Evolutionary conservation across 257 asterid genomes (phyloP).

Genomic region (Cordia subcordata): DNA sequence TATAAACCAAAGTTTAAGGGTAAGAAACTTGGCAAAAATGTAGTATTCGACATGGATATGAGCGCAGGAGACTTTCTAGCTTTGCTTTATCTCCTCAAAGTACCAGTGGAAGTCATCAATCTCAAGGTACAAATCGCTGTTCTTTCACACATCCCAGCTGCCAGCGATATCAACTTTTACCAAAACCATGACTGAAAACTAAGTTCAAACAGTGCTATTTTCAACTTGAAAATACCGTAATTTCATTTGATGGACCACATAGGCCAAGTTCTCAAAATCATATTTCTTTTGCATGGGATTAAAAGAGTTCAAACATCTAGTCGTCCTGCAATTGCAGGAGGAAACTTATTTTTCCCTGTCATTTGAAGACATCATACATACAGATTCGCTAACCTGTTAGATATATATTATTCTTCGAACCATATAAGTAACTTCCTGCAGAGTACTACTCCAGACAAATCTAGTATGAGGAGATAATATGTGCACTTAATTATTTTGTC

Average conservation of each 20-base stretch:
- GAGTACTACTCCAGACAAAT: background rate
- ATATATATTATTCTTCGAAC: background rate
- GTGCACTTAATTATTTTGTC: constrained; percentile 10
- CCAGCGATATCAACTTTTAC: background rate
- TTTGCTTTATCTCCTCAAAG: constrained; percentile 73
- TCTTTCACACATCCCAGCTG: background rate
- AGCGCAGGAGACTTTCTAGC: constrained; percentile 91
- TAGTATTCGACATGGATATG: constrained; percentile 93
- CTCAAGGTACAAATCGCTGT: constrained; percentile 50
- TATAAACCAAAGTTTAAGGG: constrained; percentile 51
- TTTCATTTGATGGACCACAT: no score
- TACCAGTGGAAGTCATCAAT: constrained; percentile 58
- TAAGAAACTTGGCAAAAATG: constrained; percentile 47
- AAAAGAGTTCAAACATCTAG: no score
- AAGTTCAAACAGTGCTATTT: no score
- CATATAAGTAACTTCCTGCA: background rate
- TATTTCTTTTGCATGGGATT: no score
- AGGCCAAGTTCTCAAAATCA: no score
- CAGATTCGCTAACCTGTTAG: background rate
- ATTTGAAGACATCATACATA: no score
- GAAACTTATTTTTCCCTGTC: no score
- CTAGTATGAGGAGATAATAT: background rate
- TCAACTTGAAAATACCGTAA: no score
- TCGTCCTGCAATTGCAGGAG: no score
- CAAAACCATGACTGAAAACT: background rate